Base-by-base conservation (phyloP, 2,329 filamentous ascomycete species). In the Talaromyces verruculosus region DNA sequence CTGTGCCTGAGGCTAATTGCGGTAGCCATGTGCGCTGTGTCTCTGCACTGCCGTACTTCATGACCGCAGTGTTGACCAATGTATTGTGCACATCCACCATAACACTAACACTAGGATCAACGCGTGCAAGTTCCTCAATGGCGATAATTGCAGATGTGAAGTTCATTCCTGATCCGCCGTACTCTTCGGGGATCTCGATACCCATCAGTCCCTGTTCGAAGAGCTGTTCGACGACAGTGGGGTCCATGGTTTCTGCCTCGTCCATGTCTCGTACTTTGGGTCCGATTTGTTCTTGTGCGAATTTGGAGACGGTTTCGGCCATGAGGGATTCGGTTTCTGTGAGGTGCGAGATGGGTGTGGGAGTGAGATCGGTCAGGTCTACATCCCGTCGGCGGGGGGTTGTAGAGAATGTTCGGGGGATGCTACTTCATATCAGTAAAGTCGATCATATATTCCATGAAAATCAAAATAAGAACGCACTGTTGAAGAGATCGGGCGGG, bases 181-280 rank as follows among this genome's bases (percentile, higher is more conserved):
- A 99, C 79, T 97, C 93, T 80, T 99, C 95, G 17, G 95, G 94
- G 66, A 99, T 97, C 82, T 99, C 95, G 69, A 99, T 87, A 68
- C 93, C 91, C 95, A 99, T 99, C 60, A 99, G 84, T 0, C 95
- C 95, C 77, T 98, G 93, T 83, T 99, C 95, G 74, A 99, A 99
- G 62, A 97, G 86, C 80, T 95, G 91, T 82, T 97, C 93, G 5
- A 99, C 90, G 7, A 99, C 80, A 1, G 85, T 78, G 0, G 92
- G 89, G 78, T 98, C 95, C 95, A 99, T 98, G 66, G 85, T 80
- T 84, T 99, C 95, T 35, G 90, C 89, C 84, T 99, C 95, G 78
- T 99, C 95, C 95, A 99, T 99, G 19, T 96, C 93, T 66, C 95
- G 91, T 11, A 92, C 93, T 78, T 93, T 94, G 64, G 95, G 95